Base-by-base conservation (phyloP, 345 rosid genomes). In the Pelargonium nanum region DNA sequence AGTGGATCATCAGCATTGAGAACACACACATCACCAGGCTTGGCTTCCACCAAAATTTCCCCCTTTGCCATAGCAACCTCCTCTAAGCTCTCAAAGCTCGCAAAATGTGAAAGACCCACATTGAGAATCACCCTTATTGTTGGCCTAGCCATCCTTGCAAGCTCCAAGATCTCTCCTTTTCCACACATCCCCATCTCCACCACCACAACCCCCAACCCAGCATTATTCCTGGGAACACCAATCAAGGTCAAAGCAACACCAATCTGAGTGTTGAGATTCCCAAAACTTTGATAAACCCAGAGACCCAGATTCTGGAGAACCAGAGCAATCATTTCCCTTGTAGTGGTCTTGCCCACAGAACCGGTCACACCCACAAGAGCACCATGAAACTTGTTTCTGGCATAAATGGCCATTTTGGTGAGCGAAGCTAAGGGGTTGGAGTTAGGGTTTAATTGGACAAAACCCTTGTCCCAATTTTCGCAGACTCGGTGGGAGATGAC, bases 111-210 rank as follows among this genome's bases (percentile, higher is more conserved):
- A 67, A 58, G 55, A 6, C 72, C 70, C 40, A 61, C 75, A 53
- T 67, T 75, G 22, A 67, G 30, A 58, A 75, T 44, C 61, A 75
- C 65, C 51, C 67, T 64, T 51, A 67, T 24, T 9, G 26, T 16
- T 0, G 75, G 78, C 56, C 69, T 70, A 6, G 70, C 72, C 62
- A 70, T 55, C 54, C 68, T 53, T 0, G 72, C 75, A 30, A 70
- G 57, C 71, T 75, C 75, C 72, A 75, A 67, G 13, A 71, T 61
- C 69, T 75, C 60, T 60, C 75, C 72, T 58, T 68, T 75, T 26
- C 30, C 56, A 57, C 69, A 40, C 78, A 67, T 75, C 28, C 78
- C 72, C 75, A 75, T 75, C 69, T 70, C 78, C 67, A 75, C 57
- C 56, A 67, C 57, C 8, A 57, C 67, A 22, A 67, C 24, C 24